phyloP scores from a whole-genome alignment of 164 flowering plant genomes.

The Vitis rupestris region DNA sequence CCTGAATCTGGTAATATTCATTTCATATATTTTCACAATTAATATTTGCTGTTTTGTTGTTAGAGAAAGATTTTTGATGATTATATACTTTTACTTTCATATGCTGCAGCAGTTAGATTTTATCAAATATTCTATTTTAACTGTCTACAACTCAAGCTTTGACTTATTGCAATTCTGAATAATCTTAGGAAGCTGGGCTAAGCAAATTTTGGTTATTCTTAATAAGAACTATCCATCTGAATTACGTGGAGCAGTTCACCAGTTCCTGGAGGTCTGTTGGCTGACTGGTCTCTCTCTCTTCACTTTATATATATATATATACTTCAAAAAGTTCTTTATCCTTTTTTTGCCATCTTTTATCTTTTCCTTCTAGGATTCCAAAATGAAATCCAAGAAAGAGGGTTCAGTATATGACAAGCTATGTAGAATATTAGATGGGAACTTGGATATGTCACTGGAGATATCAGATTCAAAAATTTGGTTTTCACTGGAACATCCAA shows the following conservation, averaged over 20 bases:
- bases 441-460: slow-evolving; percentile 32
- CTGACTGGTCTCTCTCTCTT: background rate
- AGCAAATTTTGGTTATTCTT: slow-evolving; percentile 52
- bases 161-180: background rate
- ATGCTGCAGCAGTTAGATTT: background rate
- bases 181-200: slow-evolving; percentile 55
- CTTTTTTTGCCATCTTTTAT: background rate
- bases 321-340: background rate
- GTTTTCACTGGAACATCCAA: slow-evolving; percentile 85
- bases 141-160: background rate
- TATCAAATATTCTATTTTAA: background rate
- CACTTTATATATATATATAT: background rate
- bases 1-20: slow-evolving; percentile 47
- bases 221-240: slow-evolving; percentile 64
- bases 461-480: slow-evolving; percentile 64
- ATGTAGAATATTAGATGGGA: slow-evolving; percentile 55
- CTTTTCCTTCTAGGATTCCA: slow-evolving; percentile 37
- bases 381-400: slow-evolving; percentile 43
- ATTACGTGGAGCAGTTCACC: slow-evolving; percentile 51
- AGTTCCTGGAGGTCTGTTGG: slow-evolving; percentile 55
- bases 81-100: background rate
- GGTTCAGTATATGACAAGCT: slow-evolving; percentile 41
- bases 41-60: background rate
- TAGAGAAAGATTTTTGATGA: background rate
- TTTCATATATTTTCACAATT: background rate